Percentiles rank a stretch among this genome's conserved stretches.
phyloP scores from a whole-genome alignment of 805 yeast genomes.

The Candida vartiovaarae region DNA sequence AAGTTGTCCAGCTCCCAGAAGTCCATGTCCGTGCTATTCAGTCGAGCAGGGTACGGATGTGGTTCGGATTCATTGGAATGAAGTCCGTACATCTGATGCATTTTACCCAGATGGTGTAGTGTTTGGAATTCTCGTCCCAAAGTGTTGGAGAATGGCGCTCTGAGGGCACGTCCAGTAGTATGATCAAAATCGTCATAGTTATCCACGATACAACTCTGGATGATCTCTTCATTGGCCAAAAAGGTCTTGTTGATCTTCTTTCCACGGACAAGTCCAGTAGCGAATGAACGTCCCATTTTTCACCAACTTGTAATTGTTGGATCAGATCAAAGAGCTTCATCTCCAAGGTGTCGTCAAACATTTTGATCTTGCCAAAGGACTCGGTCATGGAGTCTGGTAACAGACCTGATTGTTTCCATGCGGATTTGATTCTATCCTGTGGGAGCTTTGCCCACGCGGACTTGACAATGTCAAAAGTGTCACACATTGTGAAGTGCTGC shows the following conservation, averaged over 20 bases:
- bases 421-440: constrained; percentile 29
- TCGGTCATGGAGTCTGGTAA: constrained; percentile 28
- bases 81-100: constrained; percentile 8
- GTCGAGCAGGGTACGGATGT: background rate
- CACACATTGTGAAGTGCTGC: constrained; percentile 43
- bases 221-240: constrained; percentile 52
- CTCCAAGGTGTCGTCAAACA: constrained; percentile 33
- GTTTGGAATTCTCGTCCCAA: constrained; percentile 22
- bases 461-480: constrained; percentile 52
- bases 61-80: background rate
- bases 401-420: constrained; percentile 39
- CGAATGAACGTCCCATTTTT: constrained; percentile 53
- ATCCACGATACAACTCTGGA: constrained; percentile 53
- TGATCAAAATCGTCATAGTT: constrained; percentile 20
- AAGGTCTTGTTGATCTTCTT: constrained; percentile 36
- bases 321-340: constrained; percentile 37
- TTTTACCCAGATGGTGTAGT: constrained; percentile 17
- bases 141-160: constrained; percentile 23
- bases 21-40: background rate
- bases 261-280: constrained; percentile 42
- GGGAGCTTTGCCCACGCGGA: constrained; percentile 46
- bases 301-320: constrained; percentile 38
- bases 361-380: constrained; percentile 23
- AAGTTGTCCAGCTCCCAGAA: constrained; percentile 2
- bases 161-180: constrained; percentile 10